phyloP scores from a whole-genome alignment of 495 filamentous ascomycete genomes.

The Xylaria cubensis region DNA sequence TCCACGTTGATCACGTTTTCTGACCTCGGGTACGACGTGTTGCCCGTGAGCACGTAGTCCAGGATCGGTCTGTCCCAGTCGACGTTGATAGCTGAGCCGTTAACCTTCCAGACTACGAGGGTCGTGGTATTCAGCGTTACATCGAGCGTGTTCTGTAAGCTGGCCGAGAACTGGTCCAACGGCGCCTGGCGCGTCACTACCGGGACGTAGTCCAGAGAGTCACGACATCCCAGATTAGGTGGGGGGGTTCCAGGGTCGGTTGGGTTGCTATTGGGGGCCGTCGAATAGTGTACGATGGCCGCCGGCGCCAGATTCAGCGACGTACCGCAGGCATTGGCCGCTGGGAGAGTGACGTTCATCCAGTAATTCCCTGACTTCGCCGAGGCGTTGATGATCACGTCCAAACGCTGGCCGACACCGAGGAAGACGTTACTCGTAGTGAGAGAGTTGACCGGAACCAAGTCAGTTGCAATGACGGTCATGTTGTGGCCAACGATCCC shows the following conservation, averaged over 20 bases:
- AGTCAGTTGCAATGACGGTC: slow-evolving; percentile 58
- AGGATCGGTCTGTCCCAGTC: slow-evolving; percentile 52
- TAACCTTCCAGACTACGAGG: slow-evolving; percentile 51
- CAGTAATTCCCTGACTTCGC: slow-evolving; percentile 64
- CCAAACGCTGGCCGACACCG: slow-evolving; percentile 72
- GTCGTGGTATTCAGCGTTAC: slow-evolving; percentile 35
- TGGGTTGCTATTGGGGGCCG: slow-evolving; percentile 37
- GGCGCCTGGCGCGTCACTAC: slow-evolving; percentile 40
- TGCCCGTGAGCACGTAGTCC: slow-evolving; percentile 45
- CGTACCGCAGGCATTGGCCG: slow-evolving; percentile 38
- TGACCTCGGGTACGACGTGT: slow-evolving; percentile 43
- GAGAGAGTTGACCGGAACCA: slow-evolving; percentile 58
- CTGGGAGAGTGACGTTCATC: slow-evolving; percentile 56
- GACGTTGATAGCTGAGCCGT: slow-evolving; percentile 46
- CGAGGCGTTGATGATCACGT: slow-evolving; percentile 70
- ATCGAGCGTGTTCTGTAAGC: slow-evolving; percentile 39
- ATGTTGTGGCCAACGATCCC: slow-evolving; percentile 60
- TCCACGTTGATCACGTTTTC: slow-evolving; percentile 50
- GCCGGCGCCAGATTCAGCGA: slow-evolving; percentile 41
- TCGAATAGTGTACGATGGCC: slow-evolving; percentile 48
- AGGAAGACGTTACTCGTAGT: slow-evolving; percentile 57
- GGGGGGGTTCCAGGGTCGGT: slow-evolving; percentile 38
- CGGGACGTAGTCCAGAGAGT: slow-evolving; percentile 42
- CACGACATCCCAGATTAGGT: slow-evolving; percentile 40
- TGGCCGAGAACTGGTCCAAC: slow-evolving; percentile 34